Base-by-base conservation (phyloP, 2,329 filamentous ascomycete species). In the Thelonectria blattea region DNA sequence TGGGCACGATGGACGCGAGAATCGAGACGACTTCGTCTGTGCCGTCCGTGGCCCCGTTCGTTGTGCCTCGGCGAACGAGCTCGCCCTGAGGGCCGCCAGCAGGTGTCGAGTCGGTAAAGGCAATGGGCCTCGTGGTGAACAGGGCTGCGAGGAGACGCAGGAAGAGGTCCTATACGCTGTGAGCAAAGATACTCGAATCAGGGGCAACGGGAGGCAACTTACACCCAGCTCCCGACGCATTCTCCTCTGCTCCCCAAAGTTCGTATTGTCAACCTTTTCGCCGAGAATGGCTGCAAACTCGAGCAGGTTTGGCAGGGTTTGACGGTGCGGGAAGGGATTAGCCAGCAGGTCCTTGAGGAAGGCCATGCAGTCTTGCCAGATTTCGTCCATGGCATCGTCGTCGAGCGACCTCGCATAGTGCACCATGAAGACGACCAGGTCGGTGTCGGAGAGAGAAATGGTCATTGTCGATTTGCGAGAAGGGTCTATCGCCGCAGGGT, bases 311-410 rank as follows among this genome's bases (percentile, higher is more conserved):
- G 95, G 91, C 41, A 99, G 78, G 8, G 93, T 94, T 72, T 97
- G 93, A 57, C 95, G 85, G 77, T 99, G 94, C 3, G 95, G 95
- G 71, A 99, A 92, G 1, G 95, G 96, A 71, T 99, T 99, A 22
- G 90, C 88, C 27, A 99, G 82, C 27, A 99, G 85, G 73, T 99
- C 96, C 64, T 88, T 90, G 61, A 98, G 76, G 75, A 99, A 99
- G 0, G 90, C 86, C 70, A 93, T 92, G 74, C 94, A 99, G 73
- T 99, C 94, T 42, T 88, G 84, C 95, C 95, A 99, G 50, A 99
- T 97, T 76, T 99, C 95, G 70, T 99, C 95, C 85, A 97, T 94
- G 15, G 95, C 91, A 79, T 99, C 95, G 70, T 99, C 95, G 71
- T 99, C 95, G 12, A 98, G 82, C 0, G 93, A 95, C 30, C 86